Percentiles rank a stretch among this genome's conserved stretches.
phyloP scores from a whole-genome alignment of 805 yeast species.

The Wickerhamiella allomyrinae region DNA sequence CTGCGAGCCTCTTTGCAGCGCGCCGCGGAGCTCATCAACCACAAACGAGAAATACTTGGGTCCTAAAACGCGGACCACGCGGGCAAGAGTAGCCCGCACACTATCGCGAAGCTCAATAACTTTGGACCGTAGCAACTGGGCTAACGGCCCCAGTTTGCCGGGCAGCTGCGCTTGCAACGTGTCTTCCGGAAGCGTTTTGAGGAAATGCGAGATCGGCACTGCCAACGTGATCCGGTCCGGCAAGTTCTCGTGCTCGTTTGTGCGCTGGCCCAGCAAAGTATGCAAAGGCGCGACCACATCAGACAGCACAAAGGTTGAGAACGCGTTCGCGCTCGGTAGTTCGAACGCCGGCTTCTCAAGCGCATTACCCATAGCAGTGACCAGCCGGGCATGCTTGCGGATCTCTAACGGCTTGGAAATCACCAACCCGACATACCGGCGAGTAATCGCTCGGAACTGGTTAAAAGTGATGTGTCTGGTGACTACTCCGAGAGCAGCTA shows the following conservation, averaged over 20 bases:
- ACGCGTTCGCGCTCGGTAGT: conserved; percentile 14
- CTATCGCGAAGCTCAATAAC: conserved; percentile 82
- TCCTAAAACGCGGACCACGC: conserved; percentile 53
- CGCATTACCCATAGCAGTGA: conserved; percentile 16
- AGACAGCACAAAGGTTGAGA: conserved; percentile 37
- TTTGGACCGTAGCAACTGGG: conserved; percentile 75
- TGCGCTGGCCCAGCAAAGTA: conserved; percentile 32
- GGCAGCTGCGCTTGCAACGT: conserved; percentile 51
- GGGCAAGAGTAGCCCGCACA: conserved; percentile 59
- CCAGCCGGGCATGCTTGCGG: conserved; percentile 43
- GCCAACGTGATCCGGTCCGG: conserved; percentile 64
- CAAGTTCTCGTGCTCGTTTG: conserved; percentile 67
- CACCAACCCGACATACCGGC: conserved; percentile 45
- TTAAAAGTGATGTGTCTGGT: conserved; percentile 52
- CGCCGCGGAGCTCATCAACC: conserved; percentile 60
- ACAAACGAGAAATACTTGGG: conserved; percentile 59
- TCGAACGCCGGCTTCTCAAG: neutral
- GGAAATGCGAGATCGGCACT: conserved; percentile 59
- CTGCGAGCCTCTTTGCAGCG: conserved; percentile 81
- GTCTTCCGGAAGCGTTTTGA: conserved; percentile 46
- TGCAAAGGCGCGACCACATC: conserved; percentile 51
- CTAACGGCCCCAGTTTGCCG: conserved; percentile 68
- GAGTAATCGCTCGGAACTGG: conserved; percentile 63
- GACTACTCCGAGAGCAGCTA: conserved; percentile 45
- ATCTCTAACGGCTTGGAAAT: conserved; percentile 34